phyloP scores from a whole-genome alignment of 2,329 filamentous ascomycete genomes.

The Claviceps sp. region DNA sequence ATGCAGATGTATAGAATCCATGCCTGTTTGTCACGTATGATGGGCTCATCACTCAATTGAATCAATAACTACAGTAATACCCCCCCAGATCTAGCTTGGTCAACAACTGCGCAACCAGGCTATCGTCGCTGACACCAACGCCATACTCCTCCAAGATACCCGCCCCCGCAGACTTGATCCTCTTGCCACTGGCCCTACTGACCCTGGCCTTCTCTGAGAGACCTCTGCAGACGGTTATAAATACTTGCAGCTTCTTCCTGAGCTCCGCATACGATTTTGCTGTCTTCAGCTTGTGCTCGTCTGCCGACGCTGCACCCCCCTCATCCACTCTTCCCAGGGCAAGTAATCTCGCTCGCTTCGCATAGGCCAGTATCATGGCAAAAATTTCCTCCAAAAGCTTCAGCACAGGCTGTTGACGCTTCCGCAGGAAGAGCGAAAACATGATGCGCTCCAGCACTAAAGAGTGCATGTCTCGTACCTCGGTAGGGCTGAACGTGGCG shows the following conservation, averaged over 20 bases:
- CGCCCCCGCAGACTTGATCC: slow-evolving; percentile 3
- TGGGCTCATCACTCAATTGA: neutral
- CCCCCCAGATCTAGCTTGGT: slow-evolving; percentile 57
- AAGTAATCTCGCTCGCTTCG: slow-evolving; percentile 33
- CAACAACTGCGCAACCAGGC: slow-evolving; percentile 55
- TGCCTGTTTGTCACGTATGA: neutral
- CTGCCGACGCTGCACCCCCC: neutral
- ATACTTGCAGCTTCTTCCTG: slow-evolving; percentile 58
- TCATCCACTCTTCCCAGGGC: slow-evolving; percentile 18
- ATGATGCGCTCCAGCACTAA: slow-evolving; percentile 62
- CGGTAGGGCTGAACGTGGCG: slow-evolving; percentile 41
- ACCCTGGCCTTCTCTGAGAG: slow-evolving; percentile 48
- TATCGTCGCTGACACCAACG: slow-evolving; percentile 31
- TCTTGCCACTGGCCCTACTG: slow-evolving; percentile 15
- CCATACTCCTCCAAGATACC: slow-evolving; percentile 17
- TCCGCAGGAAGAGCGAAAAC: slow-evolving; percentile 58
- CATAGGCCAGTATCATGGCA: slow-evolving; percentile 55
- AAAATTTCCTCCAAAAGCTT: slow-evolving; percentile 68
- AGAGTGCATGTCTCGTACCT: slow-evolving; percentile 58
- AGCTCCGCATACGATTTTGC: slow-evolving; percentile 49
- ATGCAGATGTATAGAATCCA: too few species aligned
- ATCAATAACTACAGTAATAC: slow-evolving; percentile 38
- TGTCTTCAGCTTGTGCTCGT: slow-evolving; percentile 10
- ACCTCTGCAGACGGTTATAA: slow-evolving; percentile 58
- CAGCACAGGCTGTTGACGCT: slow-evolving; percentile 60